Evolutionary conservation across 768 basidiomycete genomes (phyloP), one percentile per base, ranked within the genome.

Genomic region (Lactarius sanguifluus): DNA sequence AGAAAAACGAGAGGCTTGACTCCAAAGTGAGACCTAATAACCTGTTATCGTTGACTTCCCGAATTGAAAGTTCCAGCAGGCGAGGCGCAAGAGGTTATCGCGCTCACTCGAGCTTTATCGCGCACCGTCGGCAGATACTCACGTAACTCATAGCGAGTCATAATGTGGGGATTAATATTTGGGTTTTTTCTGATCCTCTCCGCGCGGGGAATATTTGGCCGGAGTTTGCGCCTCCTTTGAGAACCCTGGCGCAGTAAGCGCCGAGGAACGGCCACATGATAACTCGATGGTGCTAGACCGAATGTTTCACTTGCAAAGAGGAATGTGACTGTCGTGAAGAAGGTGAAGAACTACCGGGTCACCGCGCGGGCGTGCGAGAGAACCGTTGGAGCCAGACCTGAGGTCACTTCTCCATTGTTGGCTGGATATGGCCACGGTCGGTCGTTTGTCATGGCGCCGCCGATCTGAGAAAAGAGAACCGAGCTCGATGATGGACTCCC

Each of bases 291-390:
- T 13, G 13, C 50, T 52, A 52, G 13, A 52, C 23, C 7, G 50
- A 52, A 52, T 25, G 50, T 25, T 52, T 52, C 50, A 25, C 50
- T 25, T 52, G 50, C 50, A 52, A 52, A 52, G 50, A 52, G 50
- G 50, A 52, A 52, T 52, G 50, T 52, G 50, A 52, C n/a, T 15
- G 50, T 52, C 50, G 50, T 52, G 50, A 52, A 52, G 50, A 25
- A 23, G 13, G 50, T 52, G 50, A 52, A 52, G 13, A n/a, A 25
- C 12, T 12, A 15, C n/a, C n/a, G 23, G 47, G 47, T 50, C n/a
- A 12, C 12, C 47, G 47, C 50, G 25, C 50, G 50, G 50, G 50
- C 50, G 50, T 52, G 50, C 50, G 50, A 52, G 50, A 52, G 47
- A 8, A 52, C 23, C 6, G 50, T 52, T 52, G 5, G 50, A 52